Percentiles rank a stretch among this genome's conserved stretches.
Evolutionary conservation across 2,329 filamentous ascomycete species (phyloP).

Genomic region (Cyphellophora europaea): DNA sequence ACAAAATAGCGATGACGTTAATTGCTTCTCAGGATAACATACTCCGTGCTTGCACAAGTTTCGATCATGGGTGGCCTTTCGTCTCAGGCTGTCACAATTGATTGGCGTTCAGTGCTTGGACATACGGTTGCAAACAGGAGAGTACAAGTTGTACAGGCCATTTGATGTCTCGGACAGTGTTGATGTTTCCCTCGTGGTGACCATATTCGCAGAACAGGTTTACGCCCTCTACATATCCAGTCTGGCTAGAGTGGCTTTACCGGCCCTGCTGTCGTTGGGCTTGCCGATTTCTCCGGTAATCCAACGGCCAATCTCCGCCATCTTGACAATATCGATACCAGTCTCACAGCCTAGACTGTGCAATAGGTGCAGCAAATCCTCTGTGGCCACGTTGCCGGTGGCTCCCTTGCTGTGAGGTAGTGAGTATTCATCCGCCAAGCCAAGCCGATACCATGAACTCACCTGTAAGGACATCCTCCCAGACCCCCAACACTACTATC

Average conservation of each 20-base stretch:
- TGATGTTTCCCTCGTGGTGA: too few species aligned
- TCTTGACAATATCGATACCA: constrained; percentile 46
- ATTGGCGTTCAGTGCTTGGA: too few species aligned
- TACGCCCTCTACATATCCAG: constrained; percentile 18
- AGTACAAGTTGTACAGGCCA: too few species aligned
- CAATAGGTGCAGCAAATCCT: constrained; percentile 52
- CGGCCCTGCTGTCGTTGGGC: constrained; percentile 43
- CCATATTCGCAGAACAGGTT: too few species aligned
- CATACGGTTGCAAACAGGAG: too few species aligned
- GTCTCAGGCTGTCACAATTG: too few species aligned
- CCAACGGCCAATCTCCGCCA: constrained; percentile 48
- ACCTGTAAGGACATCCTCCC: constrained; percentile 51
- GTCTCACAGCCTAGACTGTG: constrained; percentile 53
- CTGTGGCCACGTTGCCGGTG: constrained; percentile 56
- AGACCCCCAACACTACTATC: constrained; percentile 55
- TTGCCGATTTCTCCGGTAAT: constrained; percentile 45
- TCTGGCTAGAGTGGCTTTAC: constrained; percentile 40
- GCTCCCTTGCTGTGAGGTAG: constrained; percentile 45
- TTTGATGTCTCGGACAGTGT: too few species aligned
- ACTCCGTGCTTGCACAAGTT: too few species aligned
- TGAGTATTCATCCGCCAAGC: constrained; percentile 38
- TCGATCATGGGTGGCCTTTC: too few species aligned
- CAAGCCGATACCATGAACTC: constrained; percentile 30
- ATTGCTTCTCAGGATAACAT: too few species aligned
- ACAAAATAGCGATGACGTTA: too few species aligned